phyloP scores from a whole-genome alignment of 2,329 filamentous ascomycete genomes.

The Grosmannia clavigera region DNA sequence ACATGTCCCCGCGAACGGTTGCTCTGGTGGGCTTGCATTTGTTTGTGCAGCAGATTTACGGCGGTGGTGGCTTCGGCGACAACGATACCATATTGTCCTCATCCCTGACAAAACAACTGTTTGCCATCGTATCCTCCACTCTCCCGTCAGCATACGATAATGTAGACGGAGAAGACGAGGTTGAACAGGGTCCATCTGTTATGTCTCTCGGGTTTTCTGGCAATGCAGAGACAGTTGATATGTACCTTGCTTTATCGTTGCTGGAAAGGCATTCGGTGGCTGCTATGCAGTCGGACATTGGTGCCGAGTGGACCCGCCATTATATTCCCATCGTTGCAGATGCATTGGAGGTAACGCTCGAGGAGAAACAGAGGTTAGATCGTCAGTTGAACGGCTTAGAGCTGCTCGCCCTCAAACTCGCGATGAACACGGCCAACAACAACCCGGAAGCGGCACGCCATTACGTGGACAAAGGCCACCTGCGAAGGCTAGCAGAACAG shows the following conservation, averaged over 20 bases:
- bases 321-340: conserved; percentile 40
- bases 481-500: conserved; percentile 32
- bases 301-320: conserved; percentile 32
- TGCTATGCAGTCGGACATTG: conserved; percentile 30
- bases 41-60: conserved; percentile 30
- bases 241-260: conserved; percentile 32
- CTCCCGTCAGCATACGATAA: conserved; percentile 17
- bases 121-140: conserved; percentile 28
- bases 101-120: conserved; percentile 35
- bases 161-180: conserved; percentile 18
- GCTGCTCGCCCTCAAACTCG: conserved; percentile 51
- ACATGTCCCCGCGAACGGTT: conserved; percentile 49
- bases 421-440: conserved; percentile 79
- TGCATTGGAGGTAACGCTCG: conserved; percentile 26
- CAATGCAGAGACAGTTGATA: conserved; percentile 23
- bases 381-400: conserved; percentile 23
- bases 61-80: conserved; percentile 14
- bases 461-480: conserved; percentile 50
- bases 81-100: conserved; percentile 33
- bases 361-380: conserved; percentile 18
- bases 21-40: conserved; percentile 52
- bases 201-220: conserved; percentile 17
- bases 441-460: conserved; percentile 54
- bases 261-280: conserved; percentile 42
- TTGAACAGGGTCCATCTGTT: background rate